Evolutionary conservation across 2,329 filamentous ascomycete genomes (phyloP).

Genomic region (Albophoma yamanashiensis): DNA sequence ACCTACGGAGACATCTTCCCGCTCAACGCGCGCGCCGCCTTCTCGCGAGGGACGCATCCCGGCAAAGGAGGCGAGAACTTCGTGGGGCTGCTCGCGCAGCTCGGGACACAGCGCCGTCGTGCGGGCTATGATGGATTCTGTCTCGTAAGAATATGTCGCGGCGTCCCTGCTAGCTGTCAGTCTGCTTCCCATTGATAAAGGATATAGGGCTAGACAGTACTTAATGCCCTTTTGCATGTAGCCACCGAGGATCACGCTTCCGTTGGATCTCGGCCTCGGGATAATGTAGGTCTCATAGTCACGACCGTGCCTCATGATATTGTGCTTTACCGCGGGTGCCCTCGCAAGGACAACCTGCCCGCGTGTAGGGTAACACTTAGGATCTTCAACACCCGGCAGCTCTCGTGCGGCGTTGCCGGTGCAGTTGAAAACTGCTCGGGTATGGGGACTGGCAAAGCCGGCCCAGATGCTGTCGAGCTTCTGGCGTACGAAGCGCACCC

Average conservation of each 20-base stretch:
- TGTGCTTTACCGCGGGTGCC: constrained; percentile 20
- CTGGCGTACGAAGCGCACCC: constrained; percentile 19
- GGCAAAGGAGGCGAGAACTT: constrained; percentile 21
- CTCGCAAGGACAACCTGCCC: constrained; percentile 26
- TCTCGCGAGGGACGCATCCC: constrained; percentile 24
- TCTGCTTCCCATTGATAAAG: too few relatives aligned
- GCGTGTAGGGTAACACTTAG: constrained; percentile 27
- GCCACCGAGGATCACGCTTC: constrained; percentile 22
- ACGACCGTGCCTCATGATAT: constrained; percentile 26
- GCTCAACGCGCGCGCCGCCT: constrained; percentile 32
- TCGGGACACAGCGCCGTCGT: constrained; percentile 19
- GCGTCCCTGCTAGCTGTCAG: constrained; percentile 12
- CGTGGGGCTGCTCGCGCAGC: constrained; percentile 11
- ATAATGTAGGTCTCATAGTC: constrained; percentile 31
- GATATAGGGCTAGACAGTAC: constrained; percentile 7
- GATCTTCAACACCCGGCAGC: constrained; percentile 23
- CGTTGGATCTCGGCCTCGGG: constrained; percentile 24
- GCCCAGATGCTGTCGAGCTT: constrained; percentile 15
- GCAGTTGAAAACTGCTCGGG: constrained; percentile 23
- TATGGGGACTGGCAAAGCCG: constrained; percentile 14
- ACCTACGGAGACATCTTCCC: constrained; percentile 19
- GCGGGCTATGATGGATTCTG: constrained; percentile 24
- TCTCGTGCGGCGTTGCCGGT: constrained; percentile 22
- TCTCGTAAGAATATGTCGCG: constrained; percentile 24
- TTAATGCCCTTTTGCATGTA: constrained; percentile 25